These are phyloP conservation scores for Pluteus cervinus DNA, from an alignment of 768 basidiomycete species.

Conservation along the genomic window DNA sequence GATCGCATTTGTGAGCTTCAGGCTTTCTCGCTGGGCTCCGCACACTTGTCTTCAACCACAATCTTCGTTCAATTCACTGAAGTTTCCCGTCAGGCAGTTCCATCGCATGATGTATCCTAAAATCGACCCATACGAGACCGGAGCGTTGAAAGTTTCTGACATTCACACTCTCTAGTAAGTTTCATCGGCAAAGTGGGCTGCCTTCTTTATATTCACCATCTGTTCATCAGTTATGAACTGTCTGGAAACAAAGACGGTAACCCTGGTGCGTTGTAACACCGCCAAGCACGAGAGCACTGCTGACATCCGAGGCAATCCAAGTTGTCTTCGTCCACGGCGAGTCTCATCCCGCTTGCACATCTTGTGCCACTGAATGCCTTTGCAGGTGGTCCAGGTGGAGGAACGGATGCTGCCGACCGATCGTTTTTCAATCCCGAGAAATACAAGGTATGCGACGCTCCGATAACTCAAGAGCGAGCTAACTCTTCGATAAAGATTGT, in stretches of 20 bases:
- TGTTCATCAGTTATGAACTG: conserved; percentile 64
- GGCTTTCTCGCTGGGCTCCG: too few species aligned
- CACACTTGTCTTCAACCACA: too few species aligned
- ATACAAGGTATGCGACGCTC: conserved; percentile 54
- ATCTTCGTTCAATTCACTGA: too few species aligned
- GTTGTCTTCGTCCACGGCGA: conserved; percentile 79
- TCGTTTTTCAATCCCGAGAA: conserved; percentile 79
- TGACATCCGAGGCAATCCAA: conserved; percentile 14
- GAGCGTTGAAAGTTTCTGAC: conserved; percentile 64
- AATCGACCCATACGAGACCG: conserved; percentile 59
- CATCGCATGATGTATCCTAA: conserved; percentile 58
- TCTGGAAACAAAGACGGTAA: conserved; percentile 72
- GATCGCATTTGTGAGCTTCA: too few species aligned
- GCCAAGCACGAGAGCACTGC: not conserved
- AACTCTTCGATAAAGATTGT: conserved; percentile 49
- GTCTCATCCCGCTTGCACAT: conserved; percentile 8
- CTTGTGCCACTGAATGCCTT: too few species aligned
- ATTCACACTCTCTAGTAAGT: conserved; percentile 71
- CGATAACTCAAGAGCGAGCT: not conserved
- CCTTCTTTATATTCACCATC: not conserved
- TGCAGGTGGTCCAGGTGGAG: conserved; percentile 78
- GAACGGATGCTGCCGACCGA: conserved; percentile 60
- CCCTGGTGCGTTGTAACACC: conserved; percentile 45
- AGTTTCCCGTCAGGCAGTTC: too few species aligned
- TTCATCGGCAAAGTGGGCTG: not conserved